Conservation (phyloP, 768 basidiomycete species). For the Amyloporia xantha region DNA sequence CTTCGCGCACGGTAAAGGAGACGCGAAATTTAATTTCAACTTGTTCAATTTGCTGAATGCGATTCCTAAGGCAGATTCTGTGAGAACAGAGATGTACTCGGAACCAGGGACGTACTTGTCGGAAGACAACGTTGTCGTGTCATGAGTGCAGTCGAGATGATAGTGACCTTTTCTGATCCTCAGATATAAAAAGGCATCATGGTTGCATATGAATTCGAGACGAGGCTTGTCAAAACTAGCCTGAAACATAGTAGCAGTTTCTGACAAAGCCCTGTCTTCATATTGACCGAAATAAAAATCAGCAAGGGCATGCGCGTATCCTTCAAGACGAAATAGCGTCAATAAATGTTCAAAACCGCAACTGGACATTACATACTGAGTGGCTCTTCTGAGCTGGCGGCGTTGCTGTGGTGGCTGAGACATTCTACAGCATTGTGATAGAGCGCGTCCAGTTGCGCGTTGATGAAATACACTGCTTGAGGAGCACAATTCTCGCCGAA, state of each 20-base stretch:
- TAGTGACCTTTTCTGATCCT: conserved; percentile 20
- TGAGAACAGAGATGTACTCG: background rate
- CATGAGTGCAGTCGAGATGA: conserved; percentile 13
- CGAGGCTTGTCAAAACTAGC: conserved; percentile 17
- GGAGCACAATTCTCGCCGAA: conserved; percentile 16
- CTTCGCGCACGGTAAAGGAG: conserved; percentile 9
- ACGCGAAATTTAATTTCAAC: conserved; percentile 16
- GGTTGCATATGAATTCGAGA: conserved; percentile 25
- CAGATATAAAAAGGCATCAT: conserved; percentile 21
- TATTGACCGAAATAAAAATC: conserved; percentile 12
- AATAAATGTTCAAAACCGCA: too few species aligned
- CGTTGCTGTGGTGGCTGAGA: conserved; percentile 7
- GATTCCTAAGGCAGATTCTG: background rate
- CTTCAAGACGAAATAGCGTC: background rate
- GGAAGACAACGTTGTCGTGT: background rate
- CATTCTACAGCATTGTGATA: conserved; percentile 14
- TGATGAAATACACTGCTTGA: conserved; percentile 14
- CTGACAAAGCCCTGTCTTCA: background rate
- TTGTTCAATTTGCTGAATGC: conserved; percentile 1
- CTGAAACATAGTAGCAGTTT: conserved; percentile 10
- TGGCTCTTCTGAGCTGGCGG: conserved; percentile 6
- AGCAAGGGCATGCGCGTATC: conserved; percentile 11
- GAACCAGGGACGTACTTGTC: background rate
- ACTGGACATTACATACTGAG: conserved; percentile 9
- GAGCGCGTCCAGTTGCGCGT: conserved; percentile 15